Conservation (phyloP, 805 yeast species). For the Candida multigemmis region DNA sequence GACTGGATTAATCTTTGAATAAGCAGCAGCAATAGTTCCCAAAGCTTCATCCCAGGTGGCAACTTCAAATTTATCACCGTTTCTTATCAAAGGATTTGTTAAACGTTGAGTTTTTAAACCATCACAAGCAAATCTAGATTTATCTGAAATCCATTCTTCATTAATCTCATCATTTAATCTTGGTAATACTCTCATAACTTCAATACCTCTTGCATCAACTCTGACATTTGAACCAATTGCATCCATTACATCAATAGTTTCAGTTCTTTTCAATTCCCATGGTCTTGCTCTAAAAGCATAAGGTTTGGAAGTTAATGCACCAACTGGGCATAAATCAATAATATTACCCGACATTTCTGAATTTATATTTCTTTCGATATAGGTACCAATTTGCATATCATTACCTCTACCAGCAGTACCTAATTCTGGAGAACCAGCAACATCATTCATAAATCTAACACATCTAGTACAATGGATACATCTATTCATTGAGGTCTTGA, state of each 20-base stretch:
- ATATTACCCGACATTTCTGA: slow-evolving; percentile 82
- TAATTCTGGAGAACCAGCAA: slow-evolving; percentile 88
- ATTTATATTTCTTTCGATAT: slow-evolving; percentile 75
- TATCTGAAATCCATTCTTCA: slow-evolving; percentile 89
- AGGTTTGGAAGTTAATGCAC: slow-evolving; percentile 85
- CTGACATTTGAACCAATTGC: slow-evolving; percentile 77
- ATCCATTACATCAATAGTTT: slow-evolving; percentile 76
- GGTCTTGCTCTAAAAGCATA: slow-evolving; percentile 91
- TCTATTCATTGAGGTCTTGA: slow-evolving; percentile 86
- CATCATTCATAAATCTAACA: slow-evolving; percentile 81
- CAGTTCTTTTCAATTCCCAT: slow-evolving; percentile 88
- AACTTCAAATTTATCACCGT: slow-evolving; percentile 58
- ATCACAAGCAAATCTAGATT: slow-evolving; percentile 77
- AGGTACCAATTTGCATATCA: slow-evolving; percentile 87
- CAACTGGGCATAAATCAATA: slow-evolving; percentile 85
- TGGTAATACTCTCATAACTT: slow-evolving; percentile 81
- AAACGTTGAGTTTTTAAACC: slow-evolving; percentile 81
- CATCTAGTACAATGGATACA: slow-evolving; percentile 91
- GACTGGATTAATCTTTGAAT: slow-evolving; percentile 43
- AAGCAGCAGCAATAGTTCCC: slow-evolving; percentile 56
- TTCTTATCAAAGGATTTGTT: slow-evolving; percentile 69
- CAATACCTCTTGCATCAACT: slow-evolving; percentile 80
- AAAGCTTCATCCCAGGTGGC: slow-evolving; percentile 88
- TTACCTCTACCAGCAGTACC: slow-evolving; percentile 89
- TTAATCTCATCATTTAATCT: slow-evolving; percentile 79